Evolutionary conservation across 225 moss, liverwort and hornwort species (phyloP).

Genomic region (Pleurozium schreberi): DNA sequence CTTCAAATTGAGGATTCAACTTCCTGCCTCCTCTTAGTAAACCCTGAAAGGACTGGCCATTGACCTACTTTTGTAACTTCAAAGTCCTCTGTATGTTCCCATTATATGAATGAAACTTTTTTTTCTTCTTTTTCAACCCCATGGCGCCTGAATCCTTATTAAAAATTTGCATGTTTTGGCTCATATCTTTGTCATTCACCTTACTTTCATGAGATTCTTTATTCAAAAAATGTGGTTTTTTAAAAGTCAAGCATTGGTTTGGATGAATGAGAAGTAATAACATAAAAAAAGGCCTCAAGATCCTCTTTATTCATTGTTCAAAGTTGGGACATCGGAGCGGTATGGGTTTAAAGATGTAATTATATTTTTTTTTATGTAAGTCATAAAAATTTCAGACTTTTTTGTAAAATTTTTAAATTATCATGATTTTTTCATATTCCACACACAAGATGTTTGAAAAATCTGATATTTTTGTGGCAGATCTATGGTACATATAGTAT

Average conservation of each 20-base stretch:
- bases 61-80: no score
- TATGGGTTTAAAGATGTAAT: not conserved
- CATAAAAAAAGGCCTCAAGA: fast-evolving
- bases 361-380: no score
- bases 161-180: not conserved
- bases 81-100: no score
- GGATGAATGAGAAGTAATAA: not conserved
- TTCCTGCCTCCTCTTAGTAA: no score
- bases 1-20: no score
- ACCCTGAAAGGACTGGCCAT: no score
- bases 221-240: not conserved
- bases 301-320: not conserved
- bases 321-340: fast-evolving
- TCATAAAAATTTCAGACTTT: not conserved
- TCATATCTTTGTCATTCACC: not conserved
- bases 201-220: not conserved
- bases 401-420: not conserved
- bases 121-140: not conserved
- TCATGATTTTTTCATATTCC: not conserved
- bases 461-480: not conserved
- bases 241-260: not conserved
- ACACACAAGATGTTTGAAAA: not conserved
- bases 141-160: not conserved
- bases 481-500: not conserved
- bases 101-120: not conserved